phyloP scores from a whole-genome alignment of 345 rosid species.

The Syzygium aqueum region DNA sequence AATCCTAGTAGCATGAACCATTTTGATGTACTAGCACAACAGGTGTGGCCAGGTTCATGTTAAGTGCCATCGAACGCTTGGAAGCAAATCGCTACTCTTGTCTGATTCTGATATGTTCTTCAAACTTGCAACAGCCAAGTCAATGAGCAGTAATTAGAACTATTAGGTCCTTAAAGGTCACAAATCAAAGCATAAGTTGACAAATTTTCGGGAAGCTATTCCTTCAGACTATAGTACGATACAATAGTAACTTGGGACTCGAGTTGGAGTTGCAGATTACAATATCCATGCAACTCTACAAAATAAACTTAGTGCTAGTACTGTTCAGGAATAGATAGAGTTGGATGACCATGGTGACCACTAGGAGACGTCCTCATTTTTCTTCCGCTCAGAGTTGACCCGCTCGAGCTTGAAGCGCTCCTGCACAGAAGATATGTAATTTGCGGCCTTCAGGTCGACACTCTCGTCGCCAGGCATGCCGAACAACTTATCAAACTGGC shows the following conservation, averaged over 20 bases:
- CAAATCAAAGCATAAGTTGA: not conserved
- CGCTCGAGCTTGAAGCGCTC: conserved; percentile 54
- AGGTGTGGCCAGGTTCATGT: not conserved
- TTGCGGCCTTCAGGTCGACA: conserved; percentile 39
- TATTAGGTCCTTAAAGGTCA: not conserved
- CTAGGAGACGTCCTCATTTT: not conserved
- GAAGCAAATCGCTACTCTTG: not conserved
- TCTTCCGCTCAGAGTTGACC: conserved; percentile 13
- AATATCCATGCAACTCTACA: not conserved
- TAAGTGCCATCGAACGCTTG: not conserved
- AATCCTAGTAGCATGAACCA: not conserved
- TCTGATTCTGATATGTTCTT: not conserved
- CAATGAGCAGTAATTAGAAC: not conserved
- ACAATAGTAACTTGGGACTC: not conserved
- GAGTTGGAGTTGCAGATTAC: not conserved
- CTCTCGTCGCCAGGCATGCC: conserved; percentile 25
- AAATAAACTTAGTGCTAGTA: not conserved
- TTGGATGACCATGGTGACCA: not conserved
- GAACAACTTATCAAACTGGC: conserved; percentile 16
- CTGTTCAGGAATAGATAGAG: not conserved
- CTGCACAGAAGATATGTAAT: conserved; percentile 41
- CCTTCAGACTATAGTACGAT: not conserved
- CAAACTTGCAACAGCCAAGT: not conserved
- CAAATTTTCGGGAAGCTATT: not conserved
- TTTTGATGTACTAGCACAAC: not conserved